phyloP scores from a whole-genome alignment of 2,329 filamentous ascomycete genomes.

The Pseudocercospora macadamiae region DNA sequence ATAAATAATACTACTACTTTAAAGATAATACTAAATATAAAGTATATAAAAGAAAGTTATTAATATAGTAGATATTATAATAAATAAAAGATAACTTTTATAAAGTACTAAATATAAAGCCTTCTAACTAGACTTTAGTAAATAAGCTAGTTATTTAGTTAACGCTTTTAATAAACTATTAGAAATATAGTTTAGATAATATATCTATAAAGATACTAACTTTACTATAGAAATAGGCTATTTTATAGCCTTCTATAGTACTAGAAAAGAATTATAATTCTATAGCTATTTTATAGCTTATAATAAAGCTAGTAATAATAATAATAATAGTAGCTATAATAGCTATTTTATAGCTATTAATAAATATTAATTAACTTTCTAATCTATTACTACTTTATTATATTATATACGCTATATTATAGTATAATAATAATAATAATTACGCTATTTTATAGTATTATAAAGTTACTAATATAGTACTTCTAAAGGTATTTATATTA shows the following conservation, averaged over 20 bases:
- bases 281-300: neutral
- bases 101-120: neutral
- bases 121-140: neutral
- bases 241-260: neutral
- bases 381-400: neutral
- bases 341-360: neutral
- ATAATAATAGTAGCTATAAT: neutral
- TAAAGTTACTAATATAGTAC: neutral
- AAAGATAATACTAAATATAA: neutral
- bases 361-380: neutral
- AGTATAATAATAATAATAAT: neutral
- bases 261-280: neutral
- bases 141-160: neutral
- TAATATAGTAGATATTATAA: neutral
- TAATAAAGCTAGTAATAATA: too few relatives aligned
- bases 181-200: neutral
- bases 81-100: neutral
- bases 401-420: too few relatives aligned
- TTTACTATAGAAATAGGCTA: neutral
- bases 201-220: neutral
- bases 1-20: neutral
- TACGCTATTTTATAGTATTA: neutral
- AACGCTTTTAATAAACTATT: neutral
- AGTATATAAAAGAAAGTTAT: neutral
- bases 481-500: neutral